Evolutionary conservation across 2,329 filamentous ascomycete genomes (phyloP), one percentile per base, ranked within the genome.

Genomic region (Colletotrichum sp.): DNA sequence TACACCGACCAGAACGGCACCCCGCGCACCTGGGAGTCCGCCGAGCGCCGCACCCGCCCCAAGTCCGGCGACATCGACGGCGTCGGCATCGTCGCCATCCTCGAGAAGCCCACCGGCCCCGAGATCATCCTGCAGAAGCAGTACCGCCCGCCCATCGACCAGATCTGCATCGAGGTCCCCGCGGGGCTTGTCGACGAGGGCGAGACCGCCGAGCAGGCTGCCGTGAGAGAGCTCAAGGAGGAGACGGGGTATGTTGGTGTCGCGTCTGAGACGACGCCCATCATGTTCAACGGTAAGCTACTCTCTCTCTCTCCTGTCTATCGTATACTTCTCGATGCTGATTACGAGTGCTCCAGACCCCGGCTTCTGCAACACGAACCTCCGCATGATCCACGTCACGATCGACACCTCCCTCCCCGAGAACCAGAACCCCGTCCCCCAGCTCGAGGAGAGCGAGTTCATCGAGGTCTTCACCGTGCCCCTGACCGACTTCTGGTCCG

Each of bases 371-470:
- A 93, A 92, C 80, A 93, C 91, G 7, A 93, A 92, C 78, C 83
- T 92, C 55, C 87, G 88, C 69, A 92, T 93, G 88, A 91, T 96
- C 16, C 93, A 96, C 79, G 90, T 96, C 55, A 89, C 86, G 2
- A 90, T 96, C 76, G 93, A 96, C 81, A 90, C 94, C 87, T 87
- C 84, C 6, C 84, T 91, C 2, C 89, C 92, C 0, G 91, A 91
- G 78, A 96, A 96, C 80, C 89, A 92, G 80, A 86, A 93, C 67
- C 91, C 90, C 2, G 87, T 91, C 81, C 92, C 94, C 0, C 85
- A 93, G 79, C 86, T 96, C 8, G 94, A 96, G 80, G 94, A 95
- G 31, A 93, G 91, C 76, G 94, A 96, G 83, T 96, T 95, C 80
- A 96, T 96, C 79, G 93, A 96, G 81, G 92, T 92, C 38, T 96